Conservation (phyloP, 805 yeast genomes). For the Millerozyma acaciae region DNA sequence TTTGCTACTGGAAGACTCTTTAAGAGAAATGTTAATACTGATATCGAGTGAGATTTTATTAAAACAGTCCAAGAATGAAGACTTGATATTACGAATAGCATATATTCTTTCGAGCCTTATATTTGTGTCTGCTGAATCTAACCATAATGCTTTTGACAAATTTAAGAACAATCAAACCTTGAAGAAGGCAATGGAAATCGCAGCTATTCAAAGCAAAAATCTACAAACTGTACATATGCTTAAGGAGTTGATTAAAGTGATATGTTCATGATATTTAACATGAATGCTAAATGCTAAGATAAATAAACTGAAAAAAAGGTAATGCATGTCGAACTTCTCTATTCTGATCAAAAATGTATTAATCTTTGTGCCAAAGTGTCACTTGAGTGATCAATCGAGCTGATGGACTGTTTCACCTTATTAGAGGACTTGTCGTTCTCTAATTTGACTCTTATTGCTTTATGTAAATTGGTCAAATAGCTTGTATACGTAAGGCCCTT, state of each 20-base stretch:
- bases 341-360: conserved; percentile 26
- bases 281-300: not conserved
- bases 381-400: conserved; percentile 19
- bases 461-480: conserved; percentile 66
- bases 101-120: conserved; percentile 20
- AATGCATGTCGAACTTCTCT: not conserved
- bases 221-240: conserved; percentile 11
- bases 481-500: conserved; percentile 55
- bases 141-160: not conserved
- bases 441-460: conserved; percentile 49
- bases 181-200: conserved; percentile 7
- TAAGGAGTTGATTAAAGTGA: conserved; percentile 13
- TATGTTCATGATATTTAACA: conserved; percentile 3
- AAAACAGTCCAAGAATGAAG: conserved; percentile 19
- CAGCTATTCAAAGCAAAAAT: conserved; percentile 5
- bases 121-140: conserved; percentile 11
- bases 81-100: conserved; percentile 26
- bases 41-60: conserved; percentile 20
- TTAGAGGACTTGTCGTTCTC: conserved; percentile 42
- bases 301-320: not conserved
- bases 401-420: conserved; percentile 24
- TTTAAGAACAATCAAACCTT: conserved; percentile 6
- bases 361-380: conserved; percentile 39
- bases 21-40: conserved; percentile 14
- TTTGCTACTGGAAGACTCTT: conserved; percentile 13